Evolutionary conservation across 1,139 yeast species (phyloP).

Genomic region (Yamadazyma taylorii): DNA sequence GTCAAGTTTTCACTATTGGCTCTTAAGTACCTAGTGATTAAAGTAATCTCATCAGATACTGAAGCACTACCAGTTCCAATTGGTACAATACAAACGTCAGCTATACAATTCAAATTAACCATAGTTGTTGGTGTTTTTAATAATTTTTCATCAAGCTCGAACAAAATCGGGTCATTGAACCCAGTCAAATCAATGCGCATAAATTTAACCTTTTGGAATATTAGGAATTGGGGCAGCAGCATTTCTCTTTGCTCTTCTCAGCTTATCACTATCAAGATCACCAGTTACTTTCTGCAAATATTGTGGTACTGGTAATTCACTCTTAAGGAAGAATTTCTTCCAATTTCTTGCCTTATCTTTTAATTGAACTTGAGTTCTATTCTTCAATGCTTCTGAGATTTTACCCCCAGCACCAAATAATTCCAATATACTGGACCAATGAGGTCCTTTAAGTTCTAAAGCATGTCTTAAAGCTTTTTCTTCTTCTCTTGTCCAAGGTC

Average conservation of each 20-base stretch:
- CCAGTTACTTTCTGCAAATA: slow-evolving; percentile 86
- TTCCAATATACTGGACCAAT: slow-evolving; percentile 88
- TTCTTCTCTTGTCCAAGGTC: slow-evolving; percentile 89
- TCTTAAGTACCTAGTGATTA: slow-evolving; percentile 62
- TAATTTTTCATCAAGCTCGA: background rate
- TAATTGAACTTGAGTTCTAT: slow-evolving; percentile 84
- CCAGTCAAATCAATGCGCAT: slow-evolving; percentile 2
- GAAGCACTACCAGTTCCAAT: slow-evolving; percentile 79
- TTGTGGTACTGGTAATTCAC: slow-evolving; percentile 70
- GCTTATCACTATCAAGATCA: slow-evolving; percentile 61
- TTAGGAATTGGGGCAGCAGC: slow-evolving; percentile 45
- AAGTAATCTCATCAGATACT: slow-evolving; percentile 76
- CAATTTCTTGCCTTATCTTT: slow-evolving; percentile 96
- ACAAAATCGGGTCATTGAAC: no score
- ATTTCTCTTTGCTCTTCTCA: slow-evolving; percentile 36
- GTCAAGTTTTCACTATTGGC: slow-evolving; percentile 51
- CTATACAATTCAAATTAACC: slow-evolving; percentile 65
- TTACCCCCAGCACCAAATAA: slow-evolving; percentile 92
- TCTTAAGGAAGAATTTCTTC: slow-evolving; percentile 80
- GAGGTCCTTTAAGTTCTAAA: slow-evolving; percentile 81
- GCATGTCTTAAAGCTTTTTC: slow-evolving; percentile 85
- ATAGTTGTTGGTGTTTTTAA: slow-evolving; percentile 8
- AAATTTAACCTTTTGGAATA: slow-evolving; percentile 6
- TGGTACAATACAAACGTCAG: slow-evolving; percentile 85
- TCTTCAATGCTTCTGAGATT: slow-evolving; percentile 76